Evolutionary conservation across 2,329 filamentous ascomycete genomes (phyloP).

Genomic region (Lachnellula willkommii): DNA sequence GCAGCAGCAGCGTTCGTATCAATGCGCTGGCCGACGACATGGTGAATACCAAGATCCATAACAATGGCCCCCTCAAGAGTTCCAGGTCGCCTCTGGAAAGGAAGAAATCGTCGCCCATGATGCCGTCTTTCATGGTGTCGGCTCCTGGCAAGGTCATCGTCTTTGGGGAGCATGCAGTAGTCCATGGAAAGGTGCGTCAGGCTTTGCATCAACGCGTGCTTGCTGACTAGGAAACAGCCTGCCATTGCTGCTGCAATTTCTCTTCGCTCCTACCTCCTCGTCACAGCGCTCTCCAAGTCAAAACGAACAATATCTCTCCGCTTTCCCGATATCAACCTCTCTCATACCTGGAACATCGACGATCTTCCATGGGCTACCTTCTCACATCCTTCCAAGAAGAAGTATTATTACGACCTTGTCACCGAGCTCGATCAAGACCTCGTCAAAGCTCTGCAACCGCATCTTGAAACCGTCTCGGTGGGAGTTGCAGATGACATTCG

Average conservation of each 20-base stretch:
- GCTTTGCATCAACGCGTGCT: slow-evolving; percentile 2
- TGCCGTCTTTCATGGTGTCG: slow-evolving; percentile 95
- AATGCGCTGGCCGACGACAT: slow-evolving; percentile 14
- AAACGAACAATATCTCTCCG: slow-evolving; percentile 79
- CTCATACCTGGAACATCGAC: slow-evolving; percentile 92
- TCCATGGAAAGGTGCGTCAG: slow-evolving; percentile 75
- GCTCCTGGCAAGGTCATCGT: slow-evolving; percentile 98
- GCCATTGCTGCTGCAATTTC: slow-evolving; percentile 95
- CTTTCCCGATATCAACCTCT: slow-evolving; percentile 85
- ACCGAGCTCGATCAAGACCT: slow-evolving; percentile 80
- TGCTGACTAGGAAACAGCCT: slow-evolving; percentile 45
- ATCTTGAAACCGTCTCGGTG: slow-evolving; percentile 66
- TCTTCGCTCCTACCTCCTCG: slow-evolving; percentile 90
- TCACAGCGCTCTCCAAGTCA: slow-evolving; percentile 89
- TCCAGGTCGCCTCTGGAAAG: slow-evolving; percentile 34
- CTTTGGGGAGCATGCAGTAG: slow-evolving; percentile 96
- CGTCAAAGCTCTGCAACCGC: slow-evolving; percentile 72
- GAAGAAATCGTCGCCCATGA: slow-evolving; percentile 60
- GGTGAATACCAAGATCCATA: slow-evolving; percentile 21
- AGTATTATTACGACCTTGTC: slow-evolving; percentile 87
- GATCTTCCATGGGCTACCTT: slow-evolving; percentile 83
- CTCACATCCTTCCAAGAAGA: slow-evolving; percentile 77
- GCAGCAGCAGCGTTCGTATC: slow-evolving; percentile 1
- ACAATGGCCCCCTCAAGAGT: slow-evolving; percentile 19
- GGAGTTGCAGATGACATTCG: slow-evolving; percentile 62